These are phyloP conservation scores for Exophiala xenobiotica DNA, from an alignment of 2,329 filamentous ascomycete species.

Conservation along the genomic window DNA sequence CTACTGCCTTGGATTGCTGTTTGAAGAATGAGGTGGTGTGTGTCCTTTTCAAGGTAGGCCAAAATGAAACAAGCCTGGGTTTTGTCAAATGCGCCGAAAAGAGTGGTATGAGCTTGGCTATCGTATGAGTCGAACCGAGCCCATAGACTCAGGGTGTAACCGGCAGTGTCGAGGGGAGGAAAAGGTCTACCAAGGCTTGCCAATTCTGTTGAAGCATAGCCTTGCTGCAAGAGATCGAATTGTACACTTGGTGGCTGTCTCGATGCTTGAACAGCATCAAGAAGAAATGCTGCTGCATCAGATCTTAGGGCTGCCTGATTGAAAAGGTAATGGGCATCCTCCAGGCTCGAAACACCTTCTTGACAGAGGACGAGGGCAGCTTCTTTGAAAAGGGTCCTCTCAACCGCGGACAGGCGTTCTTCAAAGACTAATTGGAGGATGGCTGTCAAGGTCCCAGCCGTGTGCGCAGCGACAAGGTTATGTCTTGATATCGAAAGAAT, in stretches of 20 bases:
- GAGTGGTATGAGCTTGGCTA: constrained; percentile 78
- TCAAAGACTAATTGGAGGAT: constrained; percentile 64
- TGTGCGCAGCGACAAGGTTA: constrained; percentile 71
- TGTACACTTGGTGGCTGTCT: constrained; percentile 82
- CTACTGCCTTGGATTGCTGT: constrained; percentile 83
- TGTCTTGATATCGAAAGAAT: constrained; percentile 62
- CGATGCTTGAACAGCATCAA: constrained; percentile 71
- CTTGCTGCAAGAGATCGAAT: constrained; percentile 85
- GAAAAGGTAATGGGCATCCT: constrained; percentile 77
- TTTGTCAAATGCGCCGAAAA: constrained; percentile 92
- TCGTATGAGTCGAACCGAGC: constrained; percentile 86
- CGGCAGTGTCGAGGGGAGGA: constrained; percentile 72
- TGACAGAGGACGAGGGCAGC: constrained; percentile 68
- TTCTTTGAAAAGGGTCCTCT: constrained; percentile 60
- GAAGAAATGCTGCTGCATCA: constrained; percentile 64
- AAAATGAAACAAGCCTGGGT: constrained; percentile 92
- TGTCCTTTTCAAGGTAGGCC: constrained; percentile 90
- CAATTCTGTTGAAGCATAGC: constrained; percentile 87
- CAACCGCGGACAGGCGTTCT: constrained; percentile 53
- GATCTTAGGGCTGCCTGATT: constrained; percentile 54
- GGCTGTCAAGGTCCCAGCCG: constrained; percentile 67
- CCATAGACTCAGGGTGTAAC: constrained; percentile 91
- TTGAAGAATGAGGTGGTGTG: constrained; percentile 89
- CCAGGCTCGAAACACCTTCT: constrained; percentile 76
- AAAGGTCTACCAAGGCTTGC: constrained; percentile 81